Evolutionary conservation across 2,329 filamentous ascomycete species (phyloP), one percentile per base, ranked within the genome.

Genomic region (Malbranchea cinnamomea): DNA sequence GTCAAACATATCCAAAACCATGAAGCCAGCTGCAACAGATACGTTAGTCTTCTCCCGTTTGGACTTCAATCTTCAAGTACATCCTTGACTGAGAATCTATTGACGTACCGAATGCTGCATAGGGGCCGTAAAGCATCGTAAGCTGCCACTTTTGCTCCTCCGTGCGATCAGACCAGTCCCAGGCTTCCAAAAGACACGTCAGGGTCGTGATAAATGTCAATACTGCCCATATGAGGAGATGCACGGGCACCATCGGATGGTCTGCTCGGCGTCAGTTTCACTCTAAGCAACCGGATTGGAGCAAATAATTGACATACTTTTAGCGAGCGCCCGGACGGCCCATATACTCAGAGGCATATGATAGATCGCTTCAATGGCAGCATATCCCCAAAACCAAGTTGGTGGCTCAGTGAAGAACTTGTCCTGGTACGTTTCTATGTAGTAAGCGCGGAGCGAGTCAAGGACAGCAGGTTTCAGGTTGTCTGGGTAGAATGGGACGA

Each of bases 321-420:
- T 52, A 4, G 65, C 40, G 6, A 77, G 49, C 1, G 60, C 71
- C n/a, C 59, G 49, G 11, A 76, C 53, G 0, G 67, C 66, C 69
- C 69, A 77, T 9, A 72, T 31, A 26, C 65, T 71, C 11, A 75
- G 43, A 0, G 74, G 74, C 0, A 71, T 48, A 47, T 78, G 74
- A 43, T 69, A 73, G 11, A 70, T 33, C 2, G 68, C 44, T 45
- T 79, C 74, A 44, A 76, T 63, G 46, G 60, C 65, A 15, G 64
- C 60, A 44, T 69, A 73, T 9, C 57, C 39, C 7, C 52, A 54
- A 45, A 78, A 78, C 65, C 69, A 79, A 3, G 58, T 48, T 22
- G 72, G 72, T 2, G 69, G 60, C 5, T 55, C 44, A 19, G 62
- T 57, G 53, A 78, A 77, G 57, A 76, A 75, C 31, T 64, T 67